Base-by-base conservation (phyloP, 129 eudicot species). In the Flaveria robusta region DNA sequence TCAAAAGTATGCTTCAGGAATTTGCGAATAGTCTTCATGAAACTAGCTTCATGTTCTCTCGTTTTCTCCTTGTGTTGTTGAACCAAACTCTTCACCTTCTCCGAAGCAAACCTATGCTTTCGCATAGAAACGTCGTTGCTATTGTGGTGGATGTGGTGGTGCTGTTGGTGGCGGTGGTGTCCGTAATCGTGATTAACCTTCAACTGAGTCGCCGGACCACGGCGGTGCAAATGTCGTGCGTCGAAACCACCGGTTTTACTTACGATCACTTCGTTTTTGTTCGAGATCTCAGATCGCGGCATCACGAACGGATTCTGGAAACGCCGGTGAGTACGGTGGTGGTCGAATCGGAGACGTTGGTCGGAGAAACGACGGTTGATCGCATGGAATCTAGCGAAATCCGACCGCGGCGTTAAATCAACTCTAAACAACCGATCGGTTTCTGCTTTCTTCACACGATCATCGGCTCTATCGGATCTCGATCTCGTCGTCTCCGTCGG, bases 21-120 rank as follows among this genome's bases (percentile, higher is more conserved):
- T 31, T 80, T 80, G 37, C 83, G 79, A n/a, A 80, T 66, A 22
- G 70, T 68, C 45, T 20, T 80, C 79, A 80, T 73, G 70, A 73
- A 80, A 52, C 83, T 71, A 1, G 34, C 51, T 42, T 80, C 62
- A 51, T 11, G 62, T 54, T 65, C 69, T 19, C 7, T 46, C 7
- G 34, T 77, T 27, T 54, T 47, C 43, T 78, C 82, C 65, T 52
- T 55, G 27, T 66, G 74, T 65, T 73, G 68, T 0, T 12, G 74
- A 18, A 73, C 63, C 60, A 5, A 10, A 50, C 39, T 18, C 62
- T 78, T 78, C 54, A 78, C 31, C 49, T 68, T 68, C 47, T 55
- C 75, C 18, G 39, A 49, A 70, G 10, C 75, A 1, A 58, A 78
- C 60, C 7, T 49, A 59, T 19, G 81, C 59, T 77, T 77, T 23